Conservation (phyloP, 345 rosid species). For the Iberis pinnata region DNA sequence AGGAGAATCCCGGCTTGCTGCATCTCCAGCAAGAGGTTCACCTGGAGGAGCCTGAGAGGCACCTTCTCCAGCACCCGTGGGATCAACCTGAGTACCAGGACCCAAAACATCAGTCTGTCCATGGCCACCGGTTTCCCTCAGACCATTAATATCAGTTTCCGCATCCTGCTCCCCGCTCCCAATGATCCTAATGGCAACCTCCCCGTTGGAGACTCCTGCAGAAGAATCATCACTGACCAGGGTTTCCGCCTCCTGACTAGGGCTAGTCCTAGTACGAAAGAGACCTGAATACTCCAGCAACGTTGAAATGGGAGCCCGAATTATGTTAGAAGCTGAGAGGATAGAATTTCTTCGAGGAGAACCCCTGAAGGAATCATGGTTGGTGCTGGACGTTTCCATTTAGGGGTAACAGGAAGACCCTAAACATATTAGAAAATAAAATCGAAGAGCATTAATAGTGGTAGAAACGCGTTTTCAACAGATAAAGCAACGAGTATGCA, state of each 20-base stretch:
- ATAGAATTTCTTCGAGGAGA: conserved; percentile 61
- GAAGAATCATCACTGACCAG: conserved; percentile 45
- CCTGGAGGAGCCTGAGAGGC: conserved; percentile 38
- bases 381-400: conserved; percentile 72
- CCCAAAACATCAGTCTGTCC: conserved; percentile 35
- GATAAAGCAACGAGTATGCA: not conserved
- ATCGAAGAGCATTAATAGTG: not conserved
- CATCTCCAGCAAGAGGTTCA: conserved; percentile 53
- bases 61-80: conserved; percentile 33
- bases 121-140: conserved; percentile 35
- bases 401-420: conserved; percentile 54
- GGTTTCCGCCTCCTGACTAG: conserved; percentile 54
- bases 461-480: no score
- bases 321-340: conserved; percentile 69
- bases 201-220: conserved; percentile 41
- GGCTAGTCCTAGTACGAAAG: conserved; percentile 45
- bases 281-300: conserved; percentile 92
- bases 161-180: conserved; percentile 74
- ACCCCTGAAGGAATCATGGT: conserved; percentile 57
- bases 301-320: conserved; percentile 85
- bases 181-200: conserved; percentile 91
- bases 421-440: conserved; percentile 8
- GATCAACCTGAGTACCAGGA: conserved; percentile 39
- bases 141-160: conserved; percentile 41
- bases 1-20: conserved; percentile 63